A percentile compares a stretch with the other conserved stretches of the same genome.
Conservation (phyloP, 2,329 filamentous ascomycete species). For the Fusarium sp. region DNA sequence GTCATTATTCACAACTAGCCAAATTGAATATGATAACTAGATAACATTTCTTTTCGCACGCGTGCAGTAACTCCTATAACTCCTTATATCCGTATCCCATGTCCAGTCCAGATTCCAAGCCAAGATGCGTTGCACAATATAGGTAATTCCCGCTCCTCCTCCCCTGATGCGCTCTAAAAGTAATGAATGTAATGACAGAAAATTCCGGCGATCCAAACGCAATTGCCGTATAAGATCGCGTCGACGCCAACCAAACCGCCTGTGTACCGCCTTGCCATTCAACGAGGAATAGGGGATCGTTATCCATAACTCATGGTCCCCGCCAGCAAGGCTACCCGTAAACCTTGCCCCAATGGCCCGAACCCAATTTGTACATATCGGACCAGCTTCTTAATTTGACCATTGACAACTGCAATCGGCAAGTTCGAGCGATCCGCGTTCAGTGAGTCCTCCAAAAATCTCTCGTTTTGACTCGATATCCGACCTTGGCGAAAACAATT, state of each 20-base stretch:
- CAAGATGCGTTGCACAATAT: conserved; percentile 28
- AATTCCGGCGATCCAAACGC: conserved; percentile 17
- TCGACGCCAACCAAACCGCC: conserved; percentile 17
- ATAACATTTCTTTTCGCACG: conserved; percentile 30
- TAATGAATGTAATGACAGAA: conserved; percentile 26
- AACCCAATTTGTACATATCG: conserved; percentile 9
- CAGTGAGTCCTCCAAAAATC: conserved; percentile 26
- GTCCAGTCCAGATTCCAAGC: conserved; percentile 10
- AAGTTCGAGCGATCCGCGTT: conserved; percentile 50
- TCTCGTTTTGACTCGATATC: conserved; percentile 13
- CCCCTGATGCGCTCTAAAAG: conserved; percentile 29
- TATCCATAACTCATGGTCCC: background rate
- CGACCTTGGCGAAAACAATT: conserved; percentile 4
- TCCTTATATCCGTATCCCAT: conserved; percentile 27
- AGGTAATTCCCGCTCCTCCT: conserved; percentile 12
- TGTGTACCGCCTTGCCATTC: conserved; percentile 25
- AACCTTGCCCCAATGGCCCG: background rate
- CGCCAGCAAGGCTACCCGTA: background rate
- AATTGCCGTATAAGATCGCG: conserved; percentile 12
- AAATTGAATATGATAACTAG: conserved; percentile 6
- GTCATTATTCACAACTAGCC: background rate
- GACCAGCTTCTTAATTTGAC: conserved; percentile 50
- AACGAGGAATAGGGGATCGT: conserved; percentile 10
- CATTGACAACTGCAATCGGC: conserved; percentile 67
- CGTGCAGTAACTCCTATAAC: conserved; percentile 33